Conservation (phyloP, 768 basidiomycete species). For the Lactarius akahatsu region DNA sequence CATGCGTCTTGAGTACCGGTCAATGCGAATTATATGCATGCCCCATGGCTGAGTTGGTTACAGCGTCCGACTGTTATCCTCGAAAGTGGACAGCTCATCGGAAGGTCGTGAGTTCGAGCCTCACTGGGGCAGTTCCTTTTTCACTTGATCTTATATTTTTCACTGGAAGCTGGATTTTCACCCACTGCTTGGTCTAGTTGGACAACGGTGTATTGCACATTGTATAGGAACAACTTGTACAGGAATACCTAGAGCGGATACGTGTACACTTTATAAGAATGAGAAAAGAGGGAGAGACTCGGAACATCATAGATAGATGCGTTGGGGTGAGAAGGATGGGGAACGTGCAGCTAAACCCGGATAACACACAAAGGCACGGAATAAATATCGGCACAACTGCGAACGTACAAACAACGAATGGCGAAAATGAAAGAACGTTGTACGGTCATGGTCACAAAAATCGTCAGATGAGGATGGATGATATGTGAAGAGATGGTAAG, state of each 20-base stretch:
- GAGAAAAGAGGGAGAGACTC: slow-evolving; percentile 10
- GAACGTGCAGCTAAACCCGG: slow-evolving; percentile 14
- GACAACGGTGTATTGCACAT: slow-evolving; percentile 25
- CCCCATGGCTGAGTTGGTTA: slow-evolving; percentile 79
- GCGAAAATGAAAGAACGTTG: slow-evolving; percentile 17
- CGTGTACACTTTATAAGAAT: slow-evolving; percentile 24
- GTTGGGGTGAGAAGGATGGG: slow-evolving; percentile 13
- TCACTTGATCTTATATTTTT: neutral
- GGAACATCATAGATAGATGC: slow-evolving; percentile 27
- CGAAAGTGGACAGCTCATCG: slow-evolving; percentile 42
- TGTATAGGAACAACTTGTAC: slow-evolving; percentile 26
- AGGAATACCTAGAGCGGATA: slow-evolving; percentile 22
- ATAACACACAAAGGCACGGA: slow-evolving; percentile 13
- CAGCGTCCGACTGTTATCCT: slow-evolving; percentile 71
- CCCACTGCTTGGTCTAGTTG: neutral
- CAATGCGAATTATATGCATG: slow-evolving; percentile 31
- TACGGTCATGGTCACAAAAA: slow-evolving; percentile 23
- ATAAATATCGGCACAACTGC: slow-evolving; percentile 19
- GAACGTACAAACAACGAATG: slow-evolving; percentile 16
- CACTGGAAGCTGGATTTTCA: neutral
- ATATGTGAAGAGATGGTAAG: slow-evolving; percentile 27
- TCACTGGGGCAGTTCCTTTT: slow-evolving; percentile 51
- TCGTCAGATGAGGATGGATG: slow-evolving; percentile 25
- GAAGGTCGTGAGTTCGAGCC: slow-evolving; percentile 72
- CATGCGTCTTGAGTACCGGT: neutral